Conservation (phyloP, 2,329 filamentous ascomycete genomes). For the Chrysoporthe puriensis region DNA sequence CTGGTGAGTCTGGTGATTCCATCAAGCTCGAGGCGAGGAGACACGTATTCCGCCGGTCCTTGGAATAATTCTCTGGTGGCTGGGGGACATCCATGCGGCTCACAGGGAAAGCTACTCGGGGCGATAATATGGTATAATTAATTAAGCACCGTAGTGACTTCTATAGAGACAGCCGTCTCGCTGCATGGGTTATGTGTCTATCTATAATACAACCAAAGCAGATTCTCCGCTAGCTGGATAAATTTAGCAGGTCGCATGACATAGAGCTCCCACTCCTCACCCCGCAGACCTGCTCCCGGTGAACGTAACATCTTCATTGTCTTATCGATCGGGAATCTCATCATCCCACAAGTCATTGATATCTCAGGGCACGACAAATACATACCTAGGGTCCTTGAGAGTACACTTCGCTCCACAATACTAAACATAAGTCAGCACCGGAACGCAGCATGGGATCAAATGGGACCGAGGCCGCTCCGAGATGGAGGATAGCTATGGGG, state of each 20-base stretch:
- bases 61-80: neutral
- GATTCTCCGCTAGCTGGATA: neutral
- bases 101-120: neutral
- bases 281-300: no score
- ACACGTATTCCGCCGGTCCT: neutral
- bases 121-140: neutral
- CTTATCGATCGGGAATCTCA: neutral
- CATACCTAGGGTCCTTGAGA: no score
- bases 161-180: neutral
- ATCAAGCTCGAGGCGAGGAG: neutral
- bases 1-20: neutral
- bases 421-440: neutral
- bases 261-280: neutral
- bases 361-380: no score
- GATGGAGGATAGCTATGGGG: conserved; percentile 57
- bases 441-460: conserved; percentile 17
- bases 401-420: neutral
- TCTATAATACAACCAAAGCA: neutral
- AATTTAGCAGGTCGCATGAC: neutral
- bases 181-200: neutral
- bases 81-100: neutral
- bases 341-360: no score
- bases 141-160: neutral
- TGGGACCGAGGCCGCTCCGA: conserved; percentile 38
- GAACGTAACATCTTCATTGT: neutral